These are phyloP conservation scores for Aspergillus pseudoterreus DNA, from an alignment of 2,329 filamentous ascomycete genomes.

Conservation along the genomic window DNA sequence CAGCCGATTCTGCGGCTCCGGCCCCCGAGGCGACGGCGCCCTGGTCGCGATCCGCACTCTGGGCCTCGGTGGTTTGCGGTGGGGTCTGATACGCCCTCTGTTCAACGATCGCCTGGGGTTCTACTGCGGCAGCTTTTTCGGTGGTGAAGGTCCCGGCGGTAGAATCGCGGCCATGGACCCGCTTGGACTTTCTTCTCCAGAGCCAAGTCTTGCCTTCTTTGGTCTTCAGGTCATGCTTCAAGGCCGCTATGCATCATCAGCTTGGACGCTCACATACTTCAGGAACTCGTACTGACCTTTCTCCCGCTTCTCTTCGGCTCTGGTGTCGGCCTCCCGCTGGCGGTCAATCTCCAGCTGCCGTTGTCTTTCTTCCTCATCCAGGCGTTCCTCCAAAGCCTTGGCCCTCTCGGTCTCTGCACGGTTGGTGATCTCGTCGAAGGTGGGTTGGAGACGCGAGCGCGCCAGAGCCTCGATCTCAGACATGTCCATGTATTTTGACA, in stretches of 20 bases:
- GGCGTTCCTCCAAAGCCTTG: slow-evolving; percentile 58
- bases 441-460: slow-evolving; percentile 70
- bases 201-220: slow-evolving; percentile 24
- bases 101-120: background rate
- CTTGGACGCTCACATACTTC: background rate
- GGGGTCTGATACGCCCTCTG: slow-evolving; percentile 2
- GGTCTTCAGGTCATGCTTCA: slow-evolving; percentile 17
- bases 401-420: slow-evolving; percentile 70
- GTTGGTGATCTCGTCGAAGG: slow-evolving; percentile 78
- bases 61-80: slow-evolving; percentile 6
- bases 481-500: slow-evolving; percentile 74
- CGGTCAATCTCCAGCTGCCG: slow-evolving; percentile 50
- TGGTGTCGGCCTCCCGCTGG: slow-evolving; percentile 36
- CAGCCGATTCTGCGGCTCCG: slow-evolving; percentile 4
- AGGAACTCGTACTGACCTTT: slow-evolving; percentile 21
- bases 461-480: slow-evolving; percentile 78
- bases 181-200: slow-evolving; percentile 27
- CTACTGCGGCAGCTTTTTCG: background rate
- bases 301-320: slow-evolving; percentile 25
- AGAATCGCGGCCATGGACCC: slow-evolving; percentile 12
- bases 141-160: slow-evolving; percentile 5
- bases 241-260: slow-evolving; percentile 11
- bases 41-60: slow-evolving; percentile 2
- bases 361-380: slow-evolving; percentile 64
- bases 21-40: slow-evolving; percentile 4